Percentiles rank a stretch among this genome's conserved stretches.
phyloP scores from a whole-genome alignment of 2,329 filamentous ascomycete species.

The Cryphonectria radicalis region DNA sequence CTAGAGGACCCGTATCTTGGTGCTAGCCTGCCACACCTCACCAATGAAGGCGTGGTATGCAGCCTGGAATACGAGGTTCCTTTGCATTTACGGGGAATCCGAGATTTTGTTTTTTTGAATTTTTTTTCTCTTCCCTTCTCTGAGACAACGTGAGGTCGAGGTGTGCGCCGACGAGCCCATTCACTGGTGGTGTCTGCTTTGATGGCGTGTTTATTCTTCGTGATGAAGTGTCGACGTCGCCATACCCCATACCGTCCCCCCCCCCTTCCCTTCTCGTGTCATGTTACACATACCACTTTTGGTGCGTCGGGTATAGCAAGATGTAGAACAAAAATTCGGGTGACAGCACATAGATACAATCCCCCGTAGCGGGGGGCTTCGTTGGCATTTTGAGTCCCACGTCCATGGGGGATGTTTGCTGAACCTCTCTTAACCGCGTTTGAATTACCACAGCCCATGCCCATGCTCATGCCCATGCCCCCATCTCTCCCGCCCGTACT shows the following conservation, averaged over 20 bases:
- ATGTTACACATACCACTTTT: not conserved
- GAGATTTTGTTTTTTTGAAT: not conserved
- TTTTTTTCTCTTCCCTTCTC: not conserved
- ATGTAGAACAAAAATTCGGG: not conserved
- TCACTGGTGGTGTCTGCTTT: not conserved
- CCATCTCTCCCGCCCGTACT: not conserved
- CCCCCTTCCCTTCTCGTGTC: not conserved
- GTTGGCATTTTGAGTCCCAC: not conserved
- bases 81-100: constrained; percentile 2
- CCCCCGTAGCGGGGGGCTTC: too few relatives aligned
- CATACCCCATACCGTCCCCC: too few relatives aligned
- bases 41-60: constrained; percentile 2
- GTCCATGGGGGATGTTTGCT: not conserved
- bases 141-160: not conserved
- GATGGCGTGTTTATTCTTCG: not conserved
- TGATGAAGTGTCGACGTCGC: not conserved
- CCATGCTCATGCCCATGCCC: not conserved
- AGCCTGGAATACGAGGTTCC: constrained; percentile 6
- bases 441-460: not conserved
- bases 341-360: not conserved
- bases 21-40: constrained; percentile 6
- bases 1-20: not conserved
- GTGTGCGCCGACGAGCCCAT: not conserved
- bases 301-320: not conserved
- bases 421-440: not conserved